Percentiles rank a stretch among this genome's conserved stretches.
Evolutionary conservation across 441 rosid genomes (phyloP).

Genomic region (California macrophylla): DNA sequence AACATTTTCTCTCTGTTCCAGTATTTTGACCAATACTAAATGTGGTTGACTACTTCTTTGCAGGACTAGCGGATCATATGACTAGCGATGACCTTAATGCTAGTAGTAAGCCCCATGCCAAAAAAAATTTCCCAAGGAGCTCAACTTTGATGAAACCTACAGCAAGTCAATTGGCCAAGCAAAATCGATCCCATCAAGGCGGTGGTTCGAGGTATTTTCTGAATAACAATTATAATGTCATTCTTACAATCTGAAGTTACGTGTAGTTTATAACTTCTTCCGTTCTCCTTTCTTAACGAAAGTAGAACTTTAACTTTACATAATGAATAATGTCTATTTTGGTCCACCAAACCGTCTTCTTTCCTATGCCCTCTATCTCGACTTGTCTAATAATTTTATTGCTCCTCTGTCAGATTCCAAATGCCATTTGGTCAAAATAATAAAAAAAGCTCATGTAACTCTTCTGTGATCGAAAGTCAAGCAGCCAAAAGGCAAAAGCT

Average conservation of each 20-base stretch:
- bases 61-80: slow-evolving; percentile 39
- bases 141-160: slow-evolving; percentile 96
- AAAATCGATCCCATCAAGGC: slow-evolving; percentile 32
- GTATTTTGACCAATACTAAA: not conserved
- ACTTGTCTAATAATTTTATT: slow-evolving; percentile 9
- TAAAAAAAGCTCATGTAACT: slow-evolving; percentile 31
- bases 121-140: slow-evolving; percentile 41
- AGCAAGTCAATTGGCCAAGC: slow-evolving; percentile 82
- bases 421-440: slow-evolving; percentile 29
- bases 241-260: not conserved
- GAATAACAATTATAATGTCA: not conserved
- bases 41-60: not conserved
- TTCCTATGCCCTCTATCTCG: not conserved
- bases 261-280: not conserved
- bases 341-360: not conserved
- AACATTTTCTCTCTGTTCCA: not conserved
- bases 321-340: not conserved
- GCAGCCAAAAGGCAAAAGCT: slow-evolving; percentile 91
- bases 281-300: not conserved
- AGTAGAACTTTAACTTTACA: not conserved
- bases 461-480: slow-evolving; percentile 64
- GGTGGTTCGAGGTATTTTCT: slow-evolving; percentile 45
- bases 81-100: slow-evolving; percentile 31
- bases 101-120: slow-evolving; percentile 26
- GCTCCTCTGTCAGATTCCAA: slow-evolving; percentile 36